Evolutionary conservation across 306 rosid genomes (phyloP).

Genomic region (Vicia faba): DNA sequence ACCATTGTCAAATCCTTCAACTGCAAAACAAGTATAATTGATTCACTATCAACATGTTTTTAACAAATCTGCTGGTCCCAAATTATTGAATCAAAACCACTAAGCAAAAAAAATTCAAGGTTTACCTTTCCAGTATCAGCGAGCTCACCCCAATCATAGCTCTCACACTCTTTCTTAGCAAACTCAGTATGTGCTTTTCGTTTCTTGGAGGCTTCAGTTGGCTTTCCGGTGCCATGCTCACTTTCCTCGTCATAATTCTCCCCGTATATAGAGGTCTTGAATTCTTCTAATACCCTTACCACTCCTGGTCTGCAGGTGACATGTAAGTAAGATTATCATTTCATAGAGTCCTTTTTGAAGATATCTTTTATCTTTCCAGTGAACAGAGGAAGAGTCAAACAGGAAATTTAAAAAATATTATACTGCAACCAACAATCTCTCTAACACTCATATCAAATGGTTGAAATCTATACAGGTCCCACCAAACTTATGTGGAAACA

Average conservation of each 20-base stretch:
- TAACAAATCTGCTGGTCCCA: conserved; percentile 30
- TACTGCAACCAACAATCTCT: not conserved
- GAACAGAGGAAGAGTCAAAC: conserved; percentile 15
- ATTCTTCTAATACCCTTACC: conserved; percentile 70
- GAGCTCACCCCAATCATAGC: conserved; percentile 75
- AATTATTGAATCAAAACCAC: conserved; percentile 26
- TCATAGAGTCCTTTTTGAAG: conserved; percentile 4
- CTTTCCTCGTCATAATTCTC: conserved; percentile 65
- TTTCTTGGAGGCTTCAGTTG: conserved; percentile 63
- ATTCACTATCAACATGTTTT: conserved; percentile 21
- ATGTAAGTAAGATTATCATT: conserved; percentile 35
- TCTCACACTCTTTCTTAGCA: conserved; percentile 63
- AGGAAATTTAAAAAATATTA: conserved; percentile 11
- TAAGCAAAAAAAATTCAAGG: conserved; percentile 32
- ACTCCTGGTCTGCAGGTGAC: conserved; percentile 73
- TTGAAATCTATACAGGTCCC: not conserved
- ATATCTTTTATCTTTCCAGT: conserved; percentile 4
- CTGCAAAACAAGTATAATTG: conserved; percentile 56
- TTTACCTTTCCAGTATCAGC: conserved; percentile 88
- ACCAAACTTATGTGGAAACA: not conserved
- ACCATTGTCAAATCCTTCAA: conserved; percentile 79
- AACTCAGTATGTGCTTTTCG: conserved; percentile 66
- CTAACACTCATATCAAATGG: not conserved
- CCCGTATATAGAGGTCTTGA: conserved; percentile 79
- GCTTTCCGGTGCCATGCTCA: conserved; percentile 48